Base-by-base conservation (phyloP, 306 rosid genomes). In the Adenanthera pavonina region DNA sequence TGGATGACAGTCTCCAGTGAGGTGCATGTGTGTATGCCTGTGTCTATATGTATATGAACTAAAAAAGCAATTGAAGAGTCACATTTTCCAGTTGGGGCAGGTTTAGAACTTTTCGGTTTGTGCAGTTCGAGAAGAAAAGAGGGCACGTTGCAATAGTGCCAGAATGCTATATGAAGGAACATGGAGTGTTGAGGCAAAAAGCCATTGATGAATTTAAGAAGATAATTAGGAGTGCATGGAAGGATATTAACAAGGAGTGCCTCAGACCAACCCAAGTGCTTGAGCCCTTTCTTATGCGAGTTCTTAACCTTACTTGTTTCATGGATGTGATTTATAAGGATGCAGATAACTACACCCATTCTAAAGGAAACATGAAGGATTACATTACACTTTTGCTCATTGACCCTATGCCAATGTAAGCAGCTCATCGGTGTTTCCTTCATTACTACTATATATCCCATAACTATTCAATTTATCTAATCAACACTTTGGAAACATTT, bases 1-100 rank as follows among this genome's bases (percentile, higher is more conserved):
- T 87, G 88, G 77, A 82, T 49, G 88, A 87, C 68, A 65, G 83
- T 75, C 33, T 81, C 86, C 6, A 72, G 52, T 38, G 62, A 87
- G 81, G 87, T 78, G 49, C 4, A 13, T 49, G 13, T 13, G 13
- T 46, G n/a, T n/a, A n/a, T n/a, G n/a, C n/a, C n/a, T n/a, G n/a
- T n/a, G n/a, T n/a, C n/a, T n/a, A n/a, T n/a, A n/a, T n/a, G 9
- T 46, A 7, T 2, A 36, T 1, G 4, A 36, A 36, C 40, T 1
- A 36, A 36, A 36, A 36, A 36, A 36, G 2, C 40, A 36, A 36
- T 36, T 36, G 4, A 36, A 36, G 2, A 1, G 40, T 2, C 4
- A 36, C 4, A 36, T 36, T 4, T 36, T 36, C 40, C 2, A 53
- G 17, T 1, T 53, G 59, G 59, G 59, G 59, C 59, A 53, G 8